Percentiles rank a stretch among this genome's conserved stretches.
phyloP scores from a whole-genome alignment of 176 grass and related monocot genomes.

The Triticum aestivum region DNA sequence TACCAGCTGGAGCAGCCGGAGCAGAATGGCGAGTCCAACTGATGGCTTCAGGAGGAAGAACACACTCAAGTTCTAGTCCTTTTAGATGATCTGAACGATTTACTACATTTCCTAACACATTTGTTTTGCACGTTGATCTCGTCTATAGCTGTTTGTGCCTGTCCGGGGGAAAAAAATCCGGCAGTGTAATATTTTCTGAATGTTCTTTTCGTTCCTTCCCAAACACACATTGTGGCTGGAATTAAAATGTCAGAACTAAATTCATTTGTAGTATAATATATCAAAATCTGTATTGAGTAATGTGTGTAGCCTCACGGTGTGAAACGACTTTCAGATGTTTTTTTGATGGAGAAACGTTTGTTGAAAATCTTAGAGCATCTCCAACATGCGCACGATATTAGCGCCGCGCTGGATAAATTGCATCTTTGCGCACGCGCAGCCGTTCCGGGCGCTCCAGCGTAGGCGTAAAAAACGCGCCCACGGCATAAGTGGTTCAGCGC shows the following conservation, averaged over 20 bases:
- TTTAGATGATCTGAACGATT: constrained; percentile 31
- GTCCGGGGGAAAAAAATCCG: constrained; percentile 13
- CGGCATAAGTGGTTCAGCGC: too few species aligned
- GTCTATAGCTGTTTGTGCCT: constrained; percentile 39
- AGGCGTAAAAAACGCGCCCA: too few species aligned
- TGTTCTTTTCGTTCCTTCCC: constrained; percentile 35
- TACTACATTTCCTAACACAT: constrained; percentile 51
- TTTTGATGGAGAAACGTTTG: too few species aligned
- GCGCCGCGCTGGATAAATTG: too few species aligned
- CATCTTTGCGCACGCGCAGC: too few species aligned
- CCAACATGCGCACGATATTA: too few species aligned
- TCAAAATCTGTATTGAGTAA: too few species aligned
- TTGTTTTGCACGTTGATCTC: constrained; percentile 37
- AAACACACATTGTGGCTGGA: constrained; percentile 32
- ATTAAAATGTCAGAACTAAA: constrained; percentile 37
- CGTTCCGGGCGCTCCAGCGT: too few species aligned
- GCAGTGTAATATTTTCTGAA: constrained; percentile 39
- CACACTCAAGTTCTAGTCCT: constrained; percentile 17
- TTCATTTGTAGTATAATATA: constrained; percentile 46
- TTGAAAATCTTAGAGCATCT: too few species aligned
- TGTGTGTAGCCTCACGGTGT: too few species aligned
- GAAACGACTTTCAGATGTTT: too few species aligned
- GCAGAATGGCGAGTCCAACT: constrained; percentile 51
- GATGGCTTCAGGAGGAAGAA: constrained; percentile 11
- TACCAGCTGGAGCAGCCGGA: constrained; percentile 59